Base-by-base conservation (phyloP, 1,284 basidiomycete genomes). In the Coniferiporia sulphurascens region DNA sequence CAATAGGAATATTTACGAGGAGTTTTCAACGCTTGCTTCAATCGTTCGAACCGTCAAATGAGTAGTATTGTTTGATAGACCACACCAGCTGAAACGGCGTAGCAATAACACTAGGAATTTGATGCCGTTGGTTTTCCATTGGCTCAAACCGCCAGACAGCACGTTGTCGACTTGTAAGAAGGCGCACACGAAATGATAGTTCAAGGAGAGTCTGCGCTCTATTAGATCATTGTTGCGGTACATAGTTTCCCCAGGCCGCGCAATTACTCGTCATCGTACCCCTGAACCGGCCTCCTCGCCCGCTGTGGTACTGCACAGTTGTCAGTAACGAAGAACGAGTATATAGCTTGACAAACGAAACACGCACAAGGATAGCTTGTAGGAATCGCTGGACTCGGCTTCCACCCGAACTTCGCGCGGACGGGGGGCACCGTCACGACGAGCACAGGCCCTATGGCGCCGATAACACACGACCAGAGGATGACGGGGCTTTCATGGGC, bases 401-500 rank as follows among this genome's bases (percentile, higher is more conserved):
- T 81, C 72, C 87, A 95, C 41, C 95, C 95, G 53, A 80, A 75
- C 59, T 80, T 74, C 69, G 79, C 84, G 61, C 93, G 86, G 65
- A 96, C 81, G 6, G 90, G 86, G 10, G 95, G 94, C 10, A 97
- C 83, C 50, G 81, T 77, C 45, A 92, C 66, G 52, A 89, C 89
- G 70, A 92, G 76, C 27, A 88, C 72, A 12, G 95, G 95, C 2
- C 94, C 94, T 72, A 82, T 76, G 56, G 76, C 69, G 48, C 94
- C 95, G 62, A 97, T 74, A 55, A 86, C 73, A 70, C 89, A 79
- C 6, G 93, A 91, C 77, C 87, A 97, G 78, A 96, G 95, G 72
- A 97, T 84, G 69, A 93, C 90, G 41, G 95, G 94, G 67, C 86
- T 86, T 76, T 97, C 94, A 77, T 98, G 95, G 41, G 94, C 93